Conservation (phyloP, 768 basidiomycete genomes). For the Suillus clintonianus region DNA sequence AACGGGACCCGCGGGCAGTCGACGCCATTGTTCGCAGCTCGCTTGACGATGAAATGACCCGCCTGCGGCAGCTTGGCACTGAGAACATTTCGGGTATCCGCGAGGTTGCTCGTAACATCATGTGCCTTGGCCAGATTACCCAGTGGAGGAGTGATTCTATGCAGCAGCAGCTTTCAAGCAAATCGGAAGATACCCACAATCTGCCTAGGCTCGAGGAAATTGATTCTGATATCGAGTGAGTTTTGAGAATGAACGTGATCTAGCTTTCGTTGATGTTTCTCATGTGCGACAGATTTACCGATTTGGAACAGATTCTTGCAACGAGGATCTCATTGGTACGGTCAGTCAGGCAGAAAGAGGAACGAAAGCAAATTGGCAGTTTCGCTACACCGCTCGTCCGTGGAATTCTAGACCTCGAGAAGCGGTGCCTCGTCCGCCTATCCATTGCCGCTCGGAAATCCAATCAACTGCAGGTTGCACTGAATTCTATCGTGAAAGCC, state of each 20-base stretch:
- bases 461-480: constrained; percentile 73
- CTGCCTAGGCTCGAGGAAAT: constrained; percentile 51
- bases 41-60: constrained; percentile 61
- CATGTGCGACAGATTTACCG: constrained; percentile 56
- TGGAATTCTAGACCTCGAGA: constrained; percentile 61
- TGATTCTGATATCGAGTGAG: constrained; percentile 68
- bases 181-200: constrained; percentile 34
- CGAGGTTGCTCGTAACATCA: constrained; percentile 64
- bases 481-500: constrained; percentile 83
- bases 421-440: constrained; percentile 66
- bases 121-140: constrained; percentile 79
- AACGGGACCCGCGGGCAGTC: constrained; percentile 56
- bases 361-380: constrained; percentile 76
- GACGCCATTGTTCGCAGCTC: constrained; percentile 51
- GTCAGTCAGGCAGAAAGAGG: constrained; percentile 67
- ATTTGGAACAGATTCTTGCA: constrained; percentile 76
- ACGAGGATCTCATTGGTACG: constrained; percentile 82
- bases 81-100: constrained; percentile 83
- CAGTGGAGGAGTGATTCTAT: constrained; percentile 52
- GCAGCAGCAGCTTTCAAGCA: constrained; percentile 28
- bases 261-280: background rate
- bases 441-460: constrained; percentile 71
- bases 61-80: constrained; percentile 64
- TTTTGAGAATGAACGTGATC: constrained; percentile 9
- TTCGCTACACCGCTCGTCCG: constrained; percentile 55